These are phyloP conservation scores for Sonneratia caseolaris DNA, from an alignment of 345 rosid species.

Conservation along the genomic window DNA sequence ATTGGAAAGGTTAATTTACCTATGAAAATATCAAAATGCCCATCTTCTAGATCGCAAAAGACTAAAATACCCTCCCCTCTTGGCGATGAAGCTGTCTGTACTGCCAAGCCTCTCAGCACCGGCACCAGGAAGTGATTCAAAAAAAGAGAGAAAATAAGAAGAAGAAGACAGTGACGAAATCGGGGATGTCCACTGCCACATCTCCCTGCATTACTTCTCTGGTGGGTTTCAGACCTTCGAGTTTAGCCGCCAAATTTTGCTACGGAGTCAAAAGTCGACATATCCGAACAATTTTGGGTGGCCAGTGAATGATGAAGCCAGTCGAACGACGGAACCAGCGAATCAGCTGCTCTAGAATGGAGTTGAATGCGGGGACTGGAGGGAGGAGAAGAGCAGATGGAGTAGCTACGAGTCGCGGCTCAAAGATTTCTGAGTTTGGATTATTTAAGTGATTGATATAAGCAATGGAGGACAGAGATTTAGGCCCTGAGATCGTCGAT, in stretches of 20 bases:
- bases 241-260: constrained; percentile 77
- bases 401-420: constrained; percentile 46
- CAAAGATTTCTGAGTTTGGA: constrained; percentile 51
- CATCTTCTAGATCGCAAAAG: no score
- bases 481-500: constrained; percentile 54
- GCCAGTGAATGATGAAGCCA: constrained; percentile 60
- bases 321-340: constrained; percentile 5
- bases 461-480: constrained; percentile 47
- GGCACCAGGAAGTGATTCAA: constrained; percentile 4
- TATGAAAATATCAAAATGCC: no score
- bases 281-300: constrained; percentile 76
- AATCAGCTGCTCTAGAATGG: constrained; percentile 44
- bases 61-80: no score
- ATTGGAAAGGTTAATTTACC: no score
- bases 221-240: constrained; percentile 87
- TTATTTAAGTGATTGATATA: constrained; percentile 48
- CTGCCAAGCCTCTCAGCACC: neutral
- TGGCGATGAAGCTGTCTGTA: no score
- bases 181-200: constrained; percentile 36
- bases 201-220: constrained; percentile 59
- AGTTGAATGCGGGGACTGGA: constrained; percentile 32
- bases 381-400: constrained; percentile 24
- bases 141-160: neutral
- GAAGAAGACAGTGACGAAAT: constrained; percentile 15
- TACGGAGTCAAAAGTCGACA: constrained; percentile 76